These are phyloP conservation scores for Zoysia japonica DNA, from an alignment of 176 grass and related monocot genomes.

Conservation along the genomic window DNA sequence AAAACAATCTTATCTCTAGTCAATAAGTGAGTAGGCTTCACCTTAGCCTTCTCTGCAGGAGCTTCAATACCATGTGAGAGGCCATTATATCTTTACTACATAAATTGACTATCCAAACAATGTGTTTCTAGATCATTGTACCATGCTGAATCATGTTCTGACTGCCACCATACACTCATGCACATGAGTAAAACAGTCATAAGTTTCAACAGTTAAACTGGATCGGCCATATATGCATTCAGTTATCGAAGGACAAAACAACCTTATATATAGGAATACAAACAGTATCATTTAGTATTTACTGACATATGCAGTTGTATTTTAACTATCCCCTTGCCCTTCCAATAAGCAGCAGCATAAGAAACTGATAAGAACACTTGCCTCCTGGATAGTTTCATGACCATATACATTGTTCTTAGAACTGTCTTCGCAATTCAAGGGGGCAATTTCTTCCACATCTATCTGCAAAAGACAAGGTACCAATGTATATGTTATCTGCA, in stretches of 20 bases:
- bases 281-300: not conserved
- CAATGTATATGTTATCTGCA: not conserved
- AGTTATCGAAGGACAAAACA: not conserved
- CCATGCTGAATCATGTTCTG: not conserved
- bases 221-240: not conserved
- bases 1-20: not conserved
- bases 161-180: not conserved
- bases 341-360: not conserved
- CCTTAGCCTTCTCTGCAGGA: not conserved
- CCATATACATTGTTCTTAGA: not conserved
- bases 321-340: not conserved
- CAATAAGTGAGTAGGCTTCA: not conserved
- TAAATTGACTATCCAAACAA: not conserved
- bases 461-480: not conserved
- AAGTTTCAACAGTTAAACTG: not conserved
- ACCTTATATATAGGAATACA: not conserved
- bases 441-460: not conserved
- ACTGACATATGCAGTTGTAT: not conserved
- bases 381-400: not conserved
- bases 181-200: not conserved
- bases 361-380: not conserved
- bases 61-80: not conserved
- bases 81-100: not conserved
- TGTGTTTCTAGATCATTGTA: not conserved
- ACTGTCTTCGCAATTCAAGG: not conserved